phyloP scores from a whole-genome alignment of 495 filamentous ascomycete genomes.

The Penicillium silybi region DNA sequence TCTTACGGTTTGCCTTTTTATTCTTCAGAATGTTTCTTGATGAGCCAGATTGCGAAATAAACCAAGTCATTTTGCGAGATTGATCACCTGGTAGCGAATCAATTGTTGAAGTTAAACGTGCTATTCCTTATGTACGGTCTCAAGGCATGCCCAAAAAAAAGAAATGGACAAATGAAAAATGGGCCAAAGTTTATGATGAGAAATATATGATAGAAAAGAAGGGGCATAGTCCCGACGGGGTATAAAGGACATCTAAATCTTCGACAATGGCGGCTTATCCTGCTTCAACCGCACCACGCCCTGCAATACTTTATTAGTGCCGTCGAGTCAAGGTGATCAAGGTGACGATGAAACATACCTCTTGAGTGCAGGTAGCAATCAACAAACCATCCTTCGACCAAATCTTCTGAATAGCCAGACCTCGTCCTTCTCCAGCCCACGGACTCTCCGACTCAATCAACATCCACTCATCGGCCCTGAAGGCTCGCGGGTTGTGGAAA shows the following conservation, averaged over 20 bases:
- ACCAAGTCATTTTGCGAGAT: neutral
- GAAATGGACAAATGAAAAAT: neutral
- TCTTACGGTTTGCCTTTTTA: neutral
- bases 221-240: constrained; percentile 1
- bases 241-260: constrained; percentile 31
- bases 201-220: constrained; percentile 7
- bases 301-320: constrained; percentile 13
- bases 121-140: neutral
- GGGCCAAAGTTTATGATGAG: constrained; percentile 8
- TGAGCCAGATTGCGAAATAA: neutral
- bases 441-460: constrained; percentile 86
- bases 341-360: constrained; percentile 29
- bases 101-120: neutral
- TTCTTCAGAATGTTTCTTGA: neutral
- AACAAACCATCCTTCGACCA: constrained; percentile 77
- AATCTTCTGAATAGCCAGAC: constrained; percentile 81
- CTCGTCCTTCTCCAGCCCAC: constrained; percentile 90
- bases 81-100: neutral
- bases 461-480: constrained; percentile 92
- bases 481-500: constrained; percentile 79
- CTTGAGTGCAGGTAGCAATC: constrained; percentile 60
- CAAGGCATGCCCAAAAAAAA: neutral
- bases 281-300: constrained; percentile 46
- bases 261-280: constrained; percentile 36
- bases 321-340: neutral